Conservation (phyloP, 2,329 filamentous ascomycete genomes). For the Fusarium scirpi region DNA sequence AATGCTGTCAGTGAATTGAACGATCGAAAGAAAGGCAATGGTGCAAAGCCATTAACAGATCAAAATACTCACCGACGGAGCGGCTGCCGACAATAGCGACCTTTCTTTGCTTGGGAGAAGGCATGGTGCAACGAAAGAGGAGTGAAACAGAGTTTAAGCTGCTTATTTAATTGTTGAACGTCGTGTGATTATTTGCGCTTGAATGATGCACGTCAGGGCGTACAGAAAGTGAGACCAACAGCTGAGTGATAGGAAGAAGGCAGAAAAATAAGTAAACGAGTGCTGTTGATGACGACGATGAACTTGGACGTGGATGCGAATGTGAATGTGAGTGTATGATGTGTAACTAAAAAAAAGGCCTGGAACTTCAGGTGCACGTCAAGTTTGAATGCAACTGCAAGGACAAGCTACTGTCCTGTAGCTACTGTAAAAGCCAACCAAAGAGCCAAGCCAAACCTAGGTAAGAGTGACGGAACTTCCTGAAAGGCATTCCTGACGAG, state of each 20-base stretch:
- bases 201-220: conserved; percentile 6
- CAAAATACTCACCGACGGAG: conserved; percentile 72
- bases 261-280: conserved; percentile 13
- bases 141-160: conserved; percentile 30
- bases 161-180: conserved; percentile 19
- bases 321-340: conserved; percentile 22
- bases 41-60: neutral
- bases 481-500: conserved; percentile 4
- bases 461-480: conserved; percentile 13
- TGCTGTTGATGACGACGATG: conserved; percentile 29
- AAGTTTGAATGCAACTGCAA: conserved; percentile 23
- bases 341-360: conserved; percentile 33
- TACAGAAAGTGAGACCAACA: conserved; percentile 27
- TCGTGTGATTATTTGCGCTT: neutral
- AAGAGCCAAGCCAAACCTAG: neutral
- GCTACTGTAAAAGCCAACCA: neutral
- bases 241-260: conserved; percentile 5
- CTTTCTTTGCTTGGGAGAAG: conserved; percentile 85
- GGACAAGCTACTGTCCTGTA: neutral
- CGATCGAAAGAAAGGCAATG: neutral
- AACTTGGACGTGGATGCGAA: neutral
- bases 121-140: conserved; percentile 39
- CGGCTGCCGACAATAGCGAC: conserved; percentile 95
- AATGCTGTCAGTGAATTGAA: conserved; percentile 18
- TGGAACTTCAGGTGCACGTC: conserved; percentile 36